Evolutionary conservation across 257 asterid species (phyloP), one percentile per base, ranked within the genome.

Genomic region (Verbascum thapsus): DNA sequence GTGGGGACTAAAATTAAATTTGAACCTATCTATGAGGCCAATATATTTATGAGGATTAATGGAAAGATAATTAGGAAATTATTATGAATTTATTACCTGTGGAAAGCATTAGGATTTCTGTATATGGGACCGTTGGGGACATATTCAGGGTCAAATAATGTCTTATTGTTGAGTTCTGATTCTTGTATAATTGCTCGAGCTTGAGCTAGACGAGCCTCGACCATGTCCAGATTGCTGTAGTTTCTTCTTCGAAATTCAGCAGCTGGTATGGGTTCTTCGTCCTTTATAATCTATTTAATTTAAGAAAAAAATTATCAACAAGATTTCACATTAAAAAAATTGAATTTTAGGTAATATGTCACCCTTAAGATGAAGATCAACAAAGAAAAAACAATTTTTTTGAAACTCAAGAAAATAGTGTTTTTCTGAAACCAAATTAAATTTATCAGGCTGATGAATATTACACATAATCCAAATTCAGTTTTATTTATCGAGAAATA

Each of bases 171-270:
- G 37, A 22, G 72, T 15, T 18, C 78, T 23, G 72, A 54, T 39
- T 77, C 77, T 22, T 58, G 79, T 35, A 85, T 77, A 17, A 68
- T 55, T 12, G 68, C 67, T 73, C 92, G 76, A 10, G 80, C 83
- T 69, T 55, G 71, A 3, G 82, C 76, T 15, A 85, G 68, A 23
- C 77, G 68, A 35, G 77, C 88, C 70, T 85, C 92, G 13, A 82
- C 67, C 66, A 53, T 76, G 20, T 80, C 85, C 37, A 85, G 64
- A 26, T 59, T 56, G 60, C 48, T 61, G 39, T 56, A n/a, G 8
- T 64, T 69, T 58, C 37, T 69, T 58, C 37, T 53, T 22, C 49
- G 6, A 38, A 47, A 48, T 37, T 30, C 37, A 6, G 1, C 40
- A 15, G 54, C n/a, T n/a, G 16, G 51, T 37, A 4, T 10, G 45